A percentile compares a stretch with the other conserved stretches of the same genome.
These are phyloP conservation scores for Blastobotrys illinoisensis DNA, from an alignment of 1,139 yeast species.

Conservation along the genomic window DNA sequence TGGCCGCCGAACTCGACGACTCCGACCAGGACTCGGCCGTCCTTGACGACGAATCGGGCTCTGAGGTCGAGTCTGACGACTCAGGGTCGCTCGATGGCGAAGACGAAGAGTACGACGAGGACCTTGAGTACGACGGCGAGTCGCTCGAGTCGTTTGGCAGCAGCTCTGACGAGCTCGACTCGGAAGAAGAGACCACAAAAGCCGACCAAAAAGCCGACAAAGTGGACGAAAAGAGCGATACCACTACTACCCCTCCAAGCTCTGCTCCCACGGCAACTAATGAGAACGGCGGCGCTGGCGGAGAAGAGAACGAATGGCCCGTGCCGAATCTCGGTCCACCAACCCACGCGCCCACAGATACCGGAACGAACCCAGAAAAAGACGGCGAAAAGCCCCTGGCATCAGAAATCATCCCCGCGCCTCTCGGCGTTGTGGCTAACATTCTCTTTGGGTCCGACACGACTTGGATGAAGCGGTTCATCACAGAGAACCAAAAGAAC, in stretches of 20 bases:
- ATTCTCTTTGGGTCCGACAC: slow-evolving; percentile 73
- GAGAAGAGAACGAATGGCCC: slow-evolving; percentile 25
- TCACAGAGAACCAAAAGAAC: slow-evolving; percentile 66
- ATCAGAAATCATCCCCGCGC: slow-evolving; percentile 63
- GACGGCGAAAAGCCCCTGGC: slow-evolving; percentile 56
- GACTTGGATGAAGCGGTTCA: slow-evolving; percentile 45
- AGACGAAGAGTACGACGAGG: slow-evolving; percentile 22
- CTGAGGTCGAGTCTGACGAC: slow-evolving; percentile 16
- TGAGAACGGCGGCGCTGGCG: slow-evolving; percentile 5
- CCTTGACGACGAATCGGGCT: slow-evolving; percentile 23
- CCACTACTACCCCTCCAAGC: background rate
- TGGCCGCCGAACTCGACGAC: slow-evolving; percentile 17
- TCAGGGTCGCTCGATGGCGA: slow-evolving; percentile 8
- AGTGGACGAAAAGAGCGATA: too few relatives aligned
- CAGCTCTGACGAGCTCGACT: slow-evolving; percentile 4
- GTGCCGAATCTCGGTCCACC: slow-evolving; percentile 46
- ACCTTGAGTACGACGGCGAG: slow-evolving; percentile 7
- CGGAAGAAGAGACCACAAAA: background rate
- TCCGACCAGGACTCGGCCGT: slow-evolving; percentile 24
- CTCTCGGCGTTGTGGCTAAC: slow-evolving; percentile 70
- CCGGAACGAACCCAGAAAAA: slow-evolving; percentile 47
- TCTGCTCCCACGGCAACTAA: background rate
- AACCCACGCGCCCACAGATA: slow-evolving; percentile 49
- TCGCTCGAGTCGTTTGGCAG: slow-evolving; percentile 14
- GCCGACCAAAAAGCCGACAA: too few relatives aligned